A percentile compares a stretch with the other conserved stretches of the same genome.
Evolutionary conservation across 78 protist species (phyloP).

Genomic region (Planoprotostelium fungivorum): DNA sequence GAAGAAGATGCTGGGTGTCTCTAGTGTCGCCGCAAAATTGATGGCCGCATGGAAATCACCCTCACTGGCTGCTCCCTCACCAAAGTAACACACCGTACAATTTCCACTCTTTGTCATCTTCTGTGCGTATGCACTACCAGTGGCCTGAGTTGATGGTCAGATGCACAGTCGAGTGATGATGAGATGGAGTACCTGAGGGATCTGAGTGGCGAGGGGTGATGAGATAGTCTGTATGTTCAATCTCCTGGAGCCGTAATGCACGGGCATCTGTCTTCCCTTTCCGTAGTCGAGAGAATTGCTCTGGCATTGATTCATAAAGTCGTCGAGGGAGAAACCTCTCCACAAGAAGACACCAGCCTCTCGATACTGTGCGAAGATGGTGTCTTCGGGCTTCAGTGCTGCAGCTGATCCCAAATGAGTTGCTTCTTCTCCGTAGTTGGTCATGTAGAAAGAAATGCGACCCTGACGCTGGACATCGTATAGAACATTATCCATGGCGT

Average conservation of each 20-base stretch:
- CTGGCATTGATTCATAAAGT: conserved; percentile 83
- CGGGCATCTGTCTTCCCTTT: conserved; percentile 97
- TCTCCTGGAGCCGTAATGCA: conserved; percentile 90
- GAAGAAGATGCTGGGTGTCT: conserved; percentile 83
- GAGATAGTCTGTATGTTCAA: conserved; percentile 88
- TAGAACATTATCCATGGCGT: conserved; percentile 78
- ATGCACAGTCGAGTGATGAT: neutral
- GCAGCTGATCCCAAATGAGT: conserved; percentile 84
- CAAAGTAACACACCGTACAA: conserved; percentile 86
- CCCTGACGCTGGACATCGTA: conserved; percentile 90
- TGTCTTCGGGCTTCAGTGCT: conserved; percentile 71
- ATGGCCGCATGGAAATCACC: conserved; percentile 96
- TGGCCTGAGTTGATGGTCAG: conserved; percentile 68
- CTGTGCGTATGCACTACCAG: conserved; percentile 89
- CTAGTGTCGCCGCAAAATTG: conserved; percentile 91
- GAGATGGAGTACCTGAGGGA: neutral
- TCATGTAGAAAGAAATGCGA: conserved; percentile 92
- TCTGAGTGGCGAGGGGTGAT: conserved; percentile 67
- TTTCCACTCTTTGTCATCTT: conserved; percentile 46
- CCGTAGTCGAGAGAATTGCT: conserved; percentile 73
- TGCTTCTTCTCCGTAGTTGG: conserved; percentile 88
- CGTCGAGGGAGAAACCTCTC: conserved; percentile 82
- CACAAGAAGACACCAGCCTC: conserved; percentile 88
- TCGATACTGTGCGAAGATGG: conserved; percentile 39
- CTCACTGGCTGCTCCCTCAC: conserved; percentile 98